Percentiles rank a stretch among this genome's conserved stretches.
These are phyloP conservation scores for Leptographium lundbergii DNA, from an alignment of 2,329 filamentous ascomycete species.

Conservation along the genomic window DNA sequence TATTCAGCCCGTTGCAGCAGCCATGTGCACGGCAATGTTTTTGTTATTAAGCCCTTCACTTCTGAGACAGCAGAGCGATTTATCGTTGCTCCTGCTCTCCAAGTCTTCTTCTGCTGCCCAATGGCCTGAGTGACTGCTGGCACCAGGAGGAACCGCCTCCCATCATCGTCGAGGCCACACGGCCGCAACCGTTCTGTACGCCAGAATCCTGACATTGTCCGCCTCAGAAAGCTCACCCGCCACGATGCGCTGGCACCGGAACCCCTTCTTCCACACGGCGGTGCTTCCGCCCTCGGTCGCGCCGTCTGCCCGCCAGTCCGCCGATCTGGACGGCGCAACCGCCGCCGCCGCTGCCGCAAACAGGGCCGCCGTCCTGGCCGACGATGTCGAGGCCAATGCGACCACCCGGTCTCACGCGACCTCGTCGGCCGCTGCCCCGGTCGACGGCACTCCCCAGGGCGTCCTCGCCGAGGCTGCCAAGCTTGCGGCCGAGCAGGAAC, in stretches of 20 bases:
- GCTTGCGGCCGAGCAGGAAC: constrained; percentile 1
- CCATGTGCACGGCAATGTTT: not conserved
- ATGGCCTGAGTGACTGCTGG: not conserved
- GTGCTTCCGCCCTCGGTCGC: constrained; percentile 12
- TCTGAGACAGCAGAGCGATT: not conserved
- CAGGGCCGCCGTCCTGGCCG: not conserved
- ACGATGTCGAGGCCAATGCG: not conserved
- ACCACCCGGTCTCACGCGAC: not conserved
- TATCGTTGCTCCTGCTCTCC: not conserved
- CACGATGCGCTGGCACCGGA: constrained; percentile 13
- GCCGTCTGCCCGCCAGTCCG: constrained; percentile 10
- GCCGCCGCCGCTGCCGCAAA: constrained; percentile 5
- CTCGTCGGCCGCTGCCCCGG: not conserved
- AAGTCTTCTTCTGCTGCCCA: not conserved
- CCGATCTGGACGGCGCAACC: constrained; percentile 8
- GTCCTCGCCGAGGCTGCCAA: constrained; percentile 10
- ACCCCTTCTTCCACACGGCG: constrained; percentile 13
- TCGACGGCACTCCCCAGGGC: constrained; percentile 2
- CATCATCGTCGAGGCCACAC: not conserved
- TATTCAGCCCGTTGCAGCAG: not conserved
- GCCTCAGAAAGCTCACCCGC: not conserved
- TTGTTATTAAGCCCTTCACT: not conserved
- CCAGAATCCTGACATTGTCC: not conserved
- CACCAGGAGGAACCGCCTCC: not conserved
- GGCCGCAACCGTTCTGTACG: not conserved